Percentiles rank a stretch among this genome's conserved stretches.
phyloP scores from a whole-genome alignment of 805 yeast genomes.

The Suhomyces sp. region DNA sequence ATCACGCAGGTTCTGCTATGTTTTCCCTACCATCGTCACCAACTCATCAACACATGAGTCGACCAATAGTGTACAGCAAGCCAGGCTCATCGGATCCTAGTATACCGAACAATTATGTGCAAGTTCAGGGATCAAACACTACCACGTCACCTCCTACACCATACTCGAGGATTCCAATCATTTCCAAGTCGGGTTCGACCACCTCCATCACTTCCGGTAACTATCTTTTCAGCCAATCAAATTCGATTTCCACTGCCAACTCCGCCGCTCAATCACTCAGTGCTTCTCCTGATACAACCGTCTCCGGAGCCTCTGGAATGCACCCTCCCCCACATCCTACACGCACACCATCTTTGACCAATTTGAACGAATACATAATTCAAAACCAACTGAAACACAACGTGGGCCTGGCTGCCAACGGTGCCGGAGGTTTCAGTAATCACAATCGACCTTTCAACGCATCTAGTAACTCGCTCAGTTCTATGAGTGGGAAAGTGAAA shows the following conservation, averaged over 20 bases:
- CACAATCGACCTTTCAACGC: slow-evolving; percentile 12
- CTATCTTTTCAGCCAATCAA: slow-evolving; percentile 25
- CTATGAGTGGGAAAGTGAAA: slow-evolving; percentile 23
- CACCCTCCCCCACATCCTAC: slow-evolving; percentile 6
- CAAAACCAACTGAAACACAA: slow-evolving; percentile 14
- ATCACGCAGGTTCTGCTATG: slow-evolving; percentile 12
- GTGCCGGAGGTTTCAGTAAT: background rate
- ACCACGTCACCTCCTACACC: slow-evolving; percentile 2
- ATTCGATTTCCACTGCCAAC: slow-evolving; percentile 24
- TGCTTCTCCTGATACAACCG: slow-evolving; percentile 32
- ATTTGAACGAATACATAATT: slow-evolving; percentile 34
- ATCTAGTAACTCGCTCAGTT: slow-evolving; percentile 16
- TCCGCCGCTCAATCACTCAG: slow-evolving; percentile 27
- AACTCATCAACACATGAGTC: slow-evolving; percentile 10
- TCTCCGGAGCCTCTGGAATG: slow-evolving; percentile 6
- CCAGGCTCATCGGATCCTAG: background rate
- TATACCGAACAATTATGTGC: slow-evolving; percentile 2
- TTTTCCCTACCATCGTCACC: slow-evolving; percentile 33
- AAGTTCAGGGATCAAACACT: slow-evolving; percentile 5
- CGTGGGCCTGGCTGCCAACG: slow-evolving; percentile 6
- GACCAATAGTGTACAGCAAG: background rate
- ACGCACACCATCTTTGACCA: slow-evolving; percentile 25
- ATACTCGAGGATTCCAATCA: slow-evolving; percentile 1
- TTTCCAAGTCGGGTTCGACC: slow-evolving; percentile 27
- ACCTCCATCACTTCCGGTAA: slow-evolving; percentile 22